phyloP scores from a whole-genome alignment of 2,329 filamentous ascomycete species.

The Elsinoe arachidis region DNA sequence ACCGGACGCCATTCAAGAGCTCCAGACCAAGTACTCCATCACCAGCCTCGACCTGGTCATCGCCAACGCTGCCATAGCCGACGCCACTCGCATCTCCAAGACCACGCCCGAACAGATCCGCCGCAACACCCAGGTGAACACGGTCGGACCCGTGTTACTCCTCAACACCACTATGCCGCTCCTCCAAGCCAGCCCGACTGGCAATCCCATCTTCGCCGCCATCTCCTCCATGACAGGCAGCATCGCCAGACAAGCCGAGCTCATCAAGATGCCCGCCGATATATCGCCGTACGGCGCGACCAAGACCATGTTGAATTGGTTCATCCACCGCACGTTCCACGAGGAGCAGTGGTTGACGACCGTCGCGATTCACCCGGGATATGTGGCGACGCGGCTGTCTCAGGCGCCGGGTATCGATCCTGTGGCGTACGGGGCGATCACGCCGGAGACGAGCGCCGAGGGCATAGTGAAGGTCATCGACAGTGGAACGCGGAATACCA shows the following conservation, averaged over 20 bases:
- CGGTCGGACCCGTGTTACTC: not conserved
- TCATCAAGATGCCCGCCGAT: conserved; percentile 20
- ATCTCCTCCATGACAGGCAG: conserved; percentile 28
- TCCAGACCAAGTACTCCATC: conserved; percentile 22
- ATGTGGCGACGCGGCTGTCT: conserved; percentile 38
- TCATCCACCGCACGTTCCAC: conserved; percentile 30
- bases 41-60: conserved; percentile 19
- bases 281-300: conserved; percentile 37
- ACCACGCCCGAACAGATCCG: conserved; percentile 8
- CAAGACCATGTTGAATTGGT: conserved; percentile 35
- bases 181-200: conserved; percentile 24
- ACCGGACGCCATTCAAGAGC: conserved; percentile 14
- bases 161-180: conserved; percentile 30
- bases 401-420: conserved; percentile 29
- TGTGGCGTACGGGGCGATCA: conserved; percentile 27
- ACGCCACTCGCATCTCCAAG: not conserved
- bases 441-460: conserved; percentile 29
- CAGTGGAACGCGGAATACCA: not conserved
- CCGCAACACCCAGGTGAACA: not conserved
- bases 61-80: conserved; percentile 14
- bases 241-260: conserved; percentile 16
- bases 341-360: conserved; percentile 23
- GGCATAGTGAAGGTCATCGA: conserved; percentile 22
- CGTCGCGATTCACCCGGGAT: conserved; percentile 28
- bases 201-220: conserved; percentile 29